A percentile compares a stretch with the other conserved stretches of the same genome.
phyloP scores from a whole-genome alignment of 2,329 filamentous ascomycete genomes.

The Diplodia scrobiculata region DNA sequence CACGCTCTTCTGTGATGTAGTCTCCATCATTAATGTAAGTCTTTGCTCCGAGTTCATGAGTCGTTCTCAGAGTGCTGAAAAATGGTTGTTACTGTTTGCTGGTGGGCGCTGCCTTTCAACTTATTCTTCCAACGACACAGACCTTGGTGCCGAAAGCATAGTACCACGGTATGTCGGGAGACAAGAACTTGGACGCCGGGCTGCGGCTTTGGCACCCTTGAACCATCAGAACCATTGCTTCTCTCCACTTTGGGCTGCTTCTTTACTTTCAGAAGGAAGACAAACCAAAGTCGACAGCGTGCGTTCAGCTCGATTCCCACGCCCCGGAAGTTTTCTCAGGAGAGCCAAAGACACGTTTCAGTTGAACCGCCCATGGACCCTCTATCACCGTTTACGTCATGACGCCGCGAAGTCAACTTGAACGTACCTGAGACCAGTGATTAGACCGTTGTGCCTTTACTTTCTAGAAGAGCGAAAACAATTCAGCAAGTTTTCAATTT shows the following conservation, averaged over 20 bases:
- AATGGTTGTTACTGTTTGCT: not conserved
- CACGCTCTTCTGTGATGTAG: not conserved
- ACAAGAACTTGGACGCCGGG: not conserved
- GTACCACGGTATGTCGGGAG: not conserved
- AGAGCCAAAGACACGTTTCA: not conserved
- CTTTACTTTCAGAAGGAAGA: too few relatives aligned
- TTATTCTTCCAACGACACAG: not conserved
- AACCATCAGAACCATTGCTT: not conserved
- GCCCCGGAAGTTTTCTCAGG: too few relatives aligned
- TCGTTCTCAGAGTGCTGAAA: not conserved
- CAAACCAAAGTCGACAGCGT: not conserved
- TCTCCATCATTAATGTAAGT: not conserved
- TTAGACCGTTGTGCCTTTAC: too few relatives aligned
- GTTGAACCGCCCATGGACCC: not conserved
- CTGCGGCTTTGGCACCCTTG: not conserved
- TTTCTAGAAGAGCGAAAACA: too few relatives aligned
- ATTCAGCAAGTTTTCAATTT: too few relatives aligned
- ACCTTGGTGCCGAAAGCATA: not conserved
- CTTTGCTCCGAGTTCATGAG: not conserved
- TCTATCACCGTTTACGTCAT: too few relatives aligned
- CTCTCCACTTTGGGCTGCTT: too few relatives aligned
- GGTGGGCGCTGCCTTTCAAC: not conserved
- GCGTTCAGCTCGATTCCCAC: too few relatives aligned
- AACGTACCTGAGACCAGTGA: too few relatives aligned
- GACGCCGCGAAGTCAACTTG: too few relatives aligned